These are phyloP conservation scores for Serendipita indica DNA, from an alignment of 768 basidiomycete genomes.

Conservation along the genomic window DNA sequence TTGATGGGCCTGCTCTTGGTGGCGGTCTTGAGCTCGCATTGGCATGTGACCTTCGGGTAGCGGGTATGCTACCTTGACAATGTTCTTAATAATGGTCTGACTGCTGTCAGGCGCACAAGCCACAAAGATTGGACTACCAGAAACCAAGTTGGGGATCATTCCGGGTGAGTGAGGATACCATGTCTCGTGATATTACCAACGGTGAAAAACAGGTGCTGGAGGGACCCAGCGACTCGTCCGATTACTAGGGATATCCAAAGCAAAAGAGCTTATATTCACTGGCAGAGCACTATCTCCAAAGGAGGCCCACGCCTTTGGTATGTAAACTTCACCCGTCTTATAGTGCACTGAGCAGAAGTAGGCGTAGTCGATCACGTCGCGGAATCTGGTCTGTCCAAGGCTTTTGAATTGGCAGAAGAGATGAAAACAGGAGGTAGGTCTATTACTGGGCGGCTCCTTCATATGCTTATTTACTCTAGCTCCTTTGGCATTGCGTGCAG, in stretches of 20 bases:
- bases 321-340: constrained; percentile 9
- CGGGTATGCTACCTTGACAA: constrained; percentile 35
- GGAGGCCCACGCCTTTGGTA: constrained; percentile 64
- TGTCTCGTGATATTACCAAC: background rate
- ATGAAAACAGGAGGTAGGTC: constrained; percentile 52
- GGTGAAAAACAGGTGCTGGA: constrained; percentile 39
- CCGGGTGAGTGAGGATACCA: constrained; percentile 31
- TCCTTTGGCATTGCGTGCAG: constrained; percentile 73
- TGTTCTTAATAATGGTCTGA: background rate
- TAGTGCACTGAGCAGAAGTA: constrained; percentile 22
- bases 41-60: constrained; percentile 81
- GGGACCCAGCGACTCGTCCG: constrained; percentile 75
- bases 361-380: constrained; percentile 76
- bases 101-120: constrained; percentile 26
- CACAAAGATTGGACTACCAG: constrained; percentile 78
- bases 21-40: constrained; percentile 83
- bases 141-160: constrained; percentile 64
- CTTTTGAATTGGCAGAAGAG: constrained; percentile 54
- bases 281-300: constrained; percentile 49
- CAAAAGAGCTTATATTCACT: constrained; percentile 80
- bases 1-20: constrained; percentile 85
- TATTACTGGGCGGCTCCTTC: background rate
- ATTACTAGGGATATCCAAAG: constrained; percentile 59
- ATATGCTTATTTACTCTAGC: constrained; percentile 30
- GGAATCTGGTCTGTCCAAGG: constrained; percentile 34